Evolutionary conservation across 1,284 basidiomycete genomes (phyloP).

Genomic region (Acaromyces ingoldii): DNA sequence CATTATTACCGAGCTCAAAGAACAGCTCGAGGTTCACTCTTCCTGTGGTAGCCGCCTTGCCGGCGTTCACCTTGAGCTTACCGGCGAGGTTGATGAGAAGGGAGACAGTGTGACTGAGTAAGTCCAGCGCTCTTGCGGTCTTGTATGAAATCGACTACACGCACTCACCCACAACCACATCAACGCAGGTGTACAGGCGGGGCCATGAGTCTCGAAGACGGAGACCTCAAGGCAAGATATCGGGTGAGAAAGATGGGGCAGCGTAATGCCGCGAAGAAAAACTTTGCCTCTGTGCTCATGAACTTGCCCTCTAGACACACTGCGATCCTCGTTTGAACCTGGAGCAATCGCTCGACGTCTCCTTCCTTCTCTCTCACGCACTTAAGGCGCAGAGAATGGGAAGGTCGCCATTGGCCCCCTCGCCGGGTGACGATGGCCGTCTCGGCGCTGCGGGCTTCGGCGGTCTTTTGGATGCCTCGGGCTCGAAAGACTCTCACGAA

Average conservation of each 20-base stretch:
- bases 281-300: neutral
- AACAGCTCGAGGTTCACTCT: conserved; percentile 56
- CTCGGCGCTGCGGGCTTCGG: too few species aligned
- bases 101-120: conserved; percentile 80
- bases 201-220: conserved; percentile 58
- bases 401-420: neutral
- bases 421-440: neutral
- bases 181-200: conserved; percentile 61
- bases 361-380: conserved; percentile 44
- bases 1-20: conserved; percentile 68
- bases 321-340: conserved; percentile 56
- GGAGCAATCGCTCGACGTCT: conserved; percentile 56
- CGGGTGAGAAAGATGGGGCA: conserved; percentile 53
- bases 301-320: conserved; percentile 24
- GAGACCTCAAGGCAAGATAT: conserved; percentile 57
- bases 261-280: neutral
- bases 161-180: too few species aligned
- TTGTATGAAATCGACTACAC: too few species aligned
- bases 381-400: conserved; percentile 34
- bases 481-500: neutral
- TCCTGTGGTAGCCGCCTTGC: conserved; percentile 68
- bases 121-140: too few species aligned
- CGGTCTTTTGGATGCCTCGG: too few species aligned
- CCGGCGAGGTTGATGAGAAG: conserved; percentile 85
- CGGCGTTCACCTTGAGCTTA: conserved; percentile 96